Percentiles rank a stretch among this genome's conserved stretches.
These are phyloP conservation scores for Cyclotella baltica DNA, from an alignment of 108 stramenopile genomes.

Conservation along the genomic window DNA sequence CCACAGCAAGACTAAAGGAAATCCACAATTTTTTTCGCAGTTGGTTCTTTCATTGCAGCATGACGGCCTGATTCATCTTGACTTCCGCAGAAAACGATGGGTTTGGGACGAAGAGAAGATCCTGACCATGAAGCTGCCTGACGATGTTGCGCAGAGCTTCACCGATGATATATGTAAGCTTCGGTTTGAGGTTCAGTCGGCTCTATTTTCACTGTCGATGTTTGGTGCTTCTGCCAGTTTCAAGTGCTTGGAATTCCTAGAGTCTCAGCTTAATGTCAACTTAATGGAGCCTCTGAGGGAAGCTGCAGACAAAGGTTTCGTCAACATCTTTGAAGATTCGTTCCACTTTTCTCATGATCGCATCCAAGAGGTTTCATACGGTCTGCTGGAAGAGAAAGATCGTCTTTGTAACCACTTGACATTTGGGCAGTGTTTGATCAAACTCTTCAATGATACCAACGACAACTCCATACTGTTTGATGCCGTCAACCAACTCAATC, in stretches of 20 bases:
- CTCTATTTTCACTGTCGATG: conserved; percentile 5
- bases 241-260: conserved; percentile 1
- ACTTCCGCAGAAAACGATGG: conserved; percentile 7
- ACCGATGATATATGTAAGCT: conserved; percentile 4
- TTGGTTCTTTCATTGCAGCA: conserved; percentile 7
- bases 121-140: conserved; percentile 10
- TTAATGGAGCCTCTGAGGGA: neutral
- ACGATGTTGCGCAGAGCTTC: conserved; percentile 17
- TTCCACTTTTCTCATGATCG: conserved; percentile 29
- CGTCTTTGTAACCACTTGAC: conserved; percentile 5
- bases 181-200: conserved; percentile 14
- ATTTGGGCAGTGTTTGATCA: conserved; percentile 12
- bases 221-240: conserved; percentile 9
- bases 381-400: conserved; percentile 12
- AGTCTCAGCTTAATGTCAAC: neutral
- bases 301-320: conserved; percentile 17
- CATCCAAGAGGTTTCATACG: conserved; percentile 34
- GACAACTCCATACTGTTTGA: conserved; percentile 14
- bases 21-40: conserved; percentile 25
- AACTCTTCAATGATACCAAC: neutral
- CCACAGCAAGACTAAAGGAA: conserved; percentile 35
- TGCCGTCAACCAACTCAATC: conserved; percentile 27
- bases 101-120: conserved; percentile 8
- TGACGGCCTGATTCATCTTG: conserved; percentile 8
- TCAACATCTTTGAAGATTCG: conserved; percentile 5